A percentile compares a stretch with the other conserved stretches of the same genome.
These are phyloP conservation scores for Talaromyces sp. DNA, from an alignment of 2,329 filamentous ascomycete species.

Conservation along the genomic window DNA sequence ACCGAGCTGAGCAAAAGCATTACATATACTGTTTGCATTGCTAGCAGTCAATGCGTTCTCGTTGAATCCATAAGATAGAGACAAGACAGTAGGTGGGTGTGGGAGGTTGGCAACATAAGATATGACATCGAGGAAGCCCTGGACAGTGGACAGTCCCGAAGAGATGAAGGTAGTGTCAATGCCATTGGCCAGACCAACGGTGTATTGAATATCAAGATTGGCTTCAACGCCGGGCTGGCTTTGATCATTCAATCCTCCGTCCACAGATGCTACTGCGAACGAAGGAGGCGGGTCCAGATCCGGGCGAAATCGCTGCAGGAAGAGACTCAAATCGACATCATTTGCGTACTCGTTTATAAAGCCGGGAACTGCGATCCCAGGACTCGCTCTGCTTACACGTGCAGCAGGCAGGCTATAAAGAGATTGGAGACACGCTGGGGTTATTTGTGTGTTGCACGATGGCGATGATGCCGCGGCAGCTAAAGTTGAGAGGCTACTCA, in stretches of 20 bases:
- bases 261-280: constrained; percentile 2
- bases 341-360: constrained; percentile 16
- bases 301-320: constrained; percentile 10
- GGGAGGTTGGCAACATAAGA: not conserved
- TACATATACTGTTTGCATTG: constrained; percentile 38
- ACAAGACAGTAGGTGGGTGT: constrained; percentile 52
- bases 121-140: constrained; percentile 5
- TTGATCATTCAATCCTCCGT: constrained; percentile 1
- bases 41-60: constrained; percentile 56
- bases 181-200: constrained; percentile 4
- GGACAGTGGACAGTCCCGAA: not conserved
- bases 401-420: constrained; percentile 5
- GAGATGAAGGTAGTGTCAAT: constrained; percentile 3
- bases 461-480: not conserved
- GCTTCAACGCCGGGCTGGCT: constrained; percentile 4
- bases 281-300: constrained; percentile 4
- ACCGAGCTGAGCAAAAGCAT: constrained; percentile 51
- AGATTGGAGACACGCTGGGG: constrained; percentile 14
- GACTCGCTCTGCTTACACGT: not conserved
- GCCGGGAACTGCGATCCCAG: constrained; percentile 7
- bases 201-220: constrained; percentile 3
- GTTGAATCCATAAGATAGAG: constrained; percentile 54
- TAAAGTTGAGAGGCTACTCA: not conserved
- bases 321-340: constrained; percentile 12
- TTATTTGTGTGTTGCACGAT: constrained; percentile 11